Evolutionary conservation across 768 basidiomycete species (phyloP), one percentile per base, ranked within the genome.

Genomic region (Leccinum obscurum): DNA sequence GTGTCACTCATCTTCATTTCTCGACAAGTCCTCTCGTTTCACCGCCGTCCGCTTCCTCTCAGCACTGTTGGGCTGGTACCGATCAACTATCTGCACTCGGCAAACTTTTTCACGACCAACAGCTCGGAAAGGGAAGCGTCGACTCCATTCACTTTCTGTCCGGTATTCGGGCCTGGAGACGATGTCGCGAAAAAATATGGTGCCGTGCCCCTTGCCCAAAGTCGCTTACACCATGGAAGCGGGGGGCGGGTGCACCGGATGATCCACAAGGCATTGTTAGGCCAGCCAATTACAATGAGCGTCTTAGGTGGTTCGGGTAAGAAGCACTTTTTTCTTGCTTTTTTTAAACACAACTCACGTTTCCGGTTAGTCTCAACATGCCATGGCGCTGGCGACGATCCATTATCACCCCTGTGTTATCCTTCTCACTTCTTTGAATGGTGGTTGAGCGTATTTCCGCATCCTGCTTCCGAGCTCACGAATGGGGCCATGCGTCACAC

Each of bases 381-480:
- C 71, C 91, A 95, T 69, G 95, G 95, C 22, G 89, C 94, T 9
- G 95, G 95, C 2, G 89, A 95, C 69, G 92, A 95, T 72, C 93
- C 93, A 4, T 80, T 97, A 58, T 85, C 92, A 0, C 81, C 90
- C 0, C 76, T 76, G 63, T 95, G 96, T 73, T 99, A 98, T 75
- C 96, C 97, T 1, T 87, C 91, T n/a, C 85, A 86, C 56, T 92
- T 98, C 78, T 98, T 98, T 80, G 80, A 88, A 54, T 99, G 97
- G 96, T 97, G 96, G 92, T 93, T 95, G 76, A 83, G 81, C 56
- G 85, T 98, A n/a, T 99, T 99, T 77, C 97, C 96, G 0, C 93
- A 99, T 74, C 96, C 96, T 0, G 95, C 95, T 2, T 94, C 95
- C 11, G 95, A 98, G 73, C 84, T 99, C 66, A 99, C 96, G 28